phyloP scores from a whole-genome alignment of 1,284 basidiomycete genomes.

The Leccinum insolens region DNA sequence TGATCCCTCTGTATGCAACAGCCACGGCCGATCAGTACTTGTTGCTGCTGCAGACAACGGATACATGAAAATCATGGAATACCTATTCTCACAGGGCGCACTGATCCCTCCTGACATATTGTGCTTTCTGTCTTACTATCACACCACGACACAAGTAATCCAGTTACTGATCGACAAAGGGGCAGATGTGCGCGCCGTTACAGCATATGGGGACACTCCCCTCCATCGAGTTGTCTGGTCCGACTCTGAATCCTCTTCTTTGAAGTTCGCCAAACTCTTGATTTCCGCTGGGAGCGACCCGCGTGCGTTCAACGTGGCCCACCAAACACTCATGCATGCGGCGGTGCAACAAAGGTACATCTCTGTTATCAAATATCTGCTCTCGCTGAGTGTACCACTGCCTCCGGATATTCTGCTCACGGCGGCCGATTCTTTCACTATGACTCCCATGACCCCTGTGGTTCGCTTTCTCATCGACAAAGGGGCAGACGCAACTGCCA shows the following conservation, averaged over 20 bases:
- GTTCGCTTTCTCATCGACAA: not conserved
- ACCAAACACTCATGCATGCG: not conserved
- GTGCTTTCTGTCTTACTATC: fast-evolving
- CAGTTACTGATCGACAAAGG: not conserved
- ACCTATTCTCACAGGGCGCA: not conserved
- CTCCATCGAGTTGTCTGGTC: not conserved
- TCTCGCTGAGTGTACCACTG: not conserved
- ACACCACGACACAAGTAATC: not conserved
- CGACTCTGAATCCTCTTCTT: not conserved
- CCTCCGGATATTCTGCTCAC: not conserved
- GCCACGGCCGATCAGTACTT: fast-evolving
- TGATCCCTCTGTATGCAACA: not conserved
- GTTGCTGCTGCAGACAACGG: fast-evolving
- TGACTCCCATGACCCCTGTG: not conserved
- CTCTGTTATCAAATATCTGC: not conserved
- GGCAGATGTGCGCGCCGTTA: not conserved
- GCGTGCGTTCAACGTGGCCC: not conserved
- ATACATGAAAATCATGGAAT: not conserved
- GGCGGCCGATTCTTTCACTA: not conserved
- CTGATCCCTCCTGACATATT: not conserved
- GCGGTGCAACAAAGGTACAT: fast-evolving
- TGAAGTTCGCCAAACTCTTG: not conserved
- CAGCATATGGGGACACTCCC: not conserved
- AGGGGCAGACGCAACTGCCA: not conserved
- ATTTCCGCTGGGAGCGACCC: not conserved